These are phyloP conservation scores for Quercus wislizeni DNA, from an alignment of 306 rosid genomes.

Conservation along the genomic window DNA sequence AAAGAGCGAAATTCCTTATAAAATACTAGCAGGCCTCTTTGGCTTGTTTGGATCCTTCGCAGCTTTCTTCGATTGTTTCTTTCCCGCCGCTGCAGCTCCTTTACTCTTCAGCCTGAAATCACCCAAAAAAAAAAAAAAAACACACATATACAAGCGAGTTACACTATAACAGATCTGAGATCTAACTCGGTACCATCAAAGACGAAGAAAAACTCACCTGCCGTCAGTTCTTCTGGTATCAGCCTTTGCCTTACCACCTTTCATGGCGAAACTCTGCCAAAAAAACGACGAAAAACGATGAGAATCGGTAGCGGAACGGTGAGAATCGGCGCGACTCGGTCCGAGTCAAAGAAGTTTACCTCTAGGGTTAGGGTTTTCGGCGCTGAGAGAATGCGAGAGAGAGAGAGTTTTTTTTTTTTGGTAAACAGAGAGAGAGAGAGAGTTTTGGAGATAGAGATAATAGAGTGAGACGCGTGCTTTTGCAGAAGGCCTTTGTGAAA, in stretches of 20 bases:
- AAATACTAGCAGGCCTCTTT: constrained; percentile 71
- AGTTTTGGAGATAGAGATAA: not conserved
- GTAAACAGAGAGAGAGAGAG: too few relatives aligned
- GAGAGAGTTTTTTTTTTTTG: too few relatives aligned
- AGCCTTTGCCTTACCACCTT: constrained; percentile 60
- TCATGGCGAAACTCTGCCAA: constrained; percentile 43
- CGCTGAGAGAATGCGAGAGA: not conserved
- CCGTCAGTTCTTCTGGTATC: constrained; percentile 43
- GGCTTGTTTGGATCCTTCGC: constrained; percentile 95
- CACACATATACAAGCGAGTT: not conserved
- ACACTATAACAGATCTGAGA: constrained; percentile 12
- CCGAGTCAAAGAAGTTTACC: constrained; percentile 23
- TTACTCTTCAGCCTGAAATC: constrained; percentile 63
- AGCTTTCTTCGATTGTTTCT: constrained; percentile 56
- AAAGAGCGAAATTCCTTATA: too few relatives aligned
- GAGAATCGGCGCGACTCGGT: not conserved
- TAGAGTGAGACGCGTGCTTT: too few relatives aligned
- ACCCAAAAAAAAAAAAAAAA: not conserved
- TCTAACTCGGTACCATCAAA: not conserved
- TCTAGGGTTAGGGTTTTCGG: constrained; percentile 12
- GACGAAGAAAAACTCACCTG: constrained; percentile 35
- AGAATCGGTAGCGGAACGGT: not conserved
- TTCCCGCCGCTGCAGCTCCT: constrained; percentile 53
- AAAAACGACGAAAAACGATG: constrained; percentile 1
- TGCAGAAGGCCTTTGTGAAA: constrained; percentile 31